phyloP scores from a whole-genome alignment of 495 filamentous ascomycete species.

The Penicillium dipodomyicola region DNA sequence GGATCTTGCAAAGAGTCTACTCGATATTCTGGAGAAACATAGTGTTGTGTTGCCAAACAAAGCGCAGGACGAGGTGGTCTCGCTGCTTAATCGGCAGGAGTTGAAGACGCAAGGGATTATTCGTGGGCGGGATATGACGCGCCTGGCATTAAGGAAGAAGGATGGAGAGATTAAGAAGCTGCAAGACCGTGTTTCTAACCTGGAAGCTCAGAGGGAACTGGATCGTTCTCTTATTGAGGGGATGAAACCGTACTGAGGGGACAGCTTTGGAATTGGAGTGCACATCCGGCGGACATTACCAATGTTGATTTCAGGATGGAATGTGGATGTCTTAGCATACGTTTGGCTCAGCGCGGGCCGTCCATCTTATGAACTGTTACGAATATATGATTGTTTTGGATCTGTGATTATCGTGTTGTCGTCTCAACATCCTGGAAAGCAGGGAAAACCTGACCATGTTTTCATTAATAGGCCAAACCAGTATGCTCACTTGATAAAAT shows the following conservation, averaged over 20 bases:
- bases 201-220: conserved; percentile 35
- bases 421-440: neutral
- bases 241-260: neutral
- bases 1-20: conserved; percentile 50
- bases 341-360: neutral
- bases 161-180: conserved; percentile 58
- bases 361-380: conserved; percentile 2
- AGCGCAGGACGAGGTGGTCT: conserved; percentile 42
- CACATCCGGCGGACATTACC: too few species aligned
- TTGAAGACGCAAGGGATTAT: conserved; percentile 55
- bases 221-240: conserved; percentile 44
- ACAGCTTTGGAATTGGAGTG: too few species aligned
- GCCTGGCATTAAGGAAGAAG: conserved; percentile 59
- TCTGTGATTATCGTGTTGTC: neutral
- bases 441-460: neutral
- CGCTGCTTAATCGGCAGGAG: conserved; percentile 55
- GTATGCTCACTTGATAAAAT: neutral
- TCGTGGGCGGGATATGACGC: conserved; percentile 59
- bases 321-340: neutral
- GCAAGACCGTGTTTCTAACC: conserved; percentile 43
- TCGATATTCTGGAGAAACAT: conserved; percentile 50
- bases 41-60: conserved; percentile 41
- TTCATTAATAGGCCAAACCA: neutral
- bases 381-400: conserved; percentile 4
- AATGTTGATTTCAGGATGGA: neutral